Base-by-base conservation (phyloP, 345 rosid species). In the Trapa bicornis region DNA sequence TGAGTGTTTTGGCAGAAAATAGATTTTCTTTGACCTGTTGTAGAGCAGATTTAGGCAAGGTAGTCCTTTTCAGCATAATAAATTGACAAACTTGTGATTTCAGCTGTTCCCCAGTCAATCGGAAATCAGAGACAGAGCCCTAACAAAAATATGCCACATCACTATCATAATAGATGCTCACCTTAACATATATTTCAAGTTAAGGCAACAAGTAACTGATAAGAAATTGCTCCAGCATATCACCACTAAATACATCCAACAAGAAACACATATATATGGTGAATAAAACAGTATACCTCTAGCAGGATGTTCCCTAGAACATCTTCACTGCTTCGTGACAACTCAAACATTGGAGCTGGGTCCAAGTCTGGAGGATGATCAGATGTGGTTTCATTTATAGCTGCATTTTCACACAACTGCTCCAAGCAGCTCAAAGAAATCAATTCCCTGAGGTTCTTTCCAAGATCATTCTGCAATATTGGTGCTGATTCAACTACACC, bases 371-470 rank as follows among this genome's bases (percentile, higher is more conserved):
- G 70, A 66, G 67, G 66, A 48, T 0, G 14, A 67, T 29, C 65
- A n/a, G 43, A 35, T 29, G 14, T 75, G 43, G 67, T 37, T n/a
- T 17, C 16, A 5, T n/a, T 36, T 45, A 61, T 75, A 65, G 68
- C 64, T 50, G 47, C 54, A 48, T 33, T 8, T 47, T 72, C 76
- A 73, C 71, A 79, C 66, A 85, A 73, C 70, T 81, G 81, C 78
- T 85, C 89, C 79, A 85, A 72, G 62, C 86, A 82, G 69, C 83
- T 82, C 76, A 85, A 77, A 74, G 89, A 77, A 71, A 85, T 78
- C 77, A 60, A 72, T 72, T 88, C 94, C 73, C 74, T 77, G 6
- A 81, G 72, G 33, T 65, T 73, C 70, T 75, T 66, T 3, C 74
- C 70, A 37, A 75, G 38, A 17, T 71, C 73, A 65, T 71, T 78